Conservation (phyloP, 495 filamentous ascomycete species). For the Penicillium turbatum region DNA sequence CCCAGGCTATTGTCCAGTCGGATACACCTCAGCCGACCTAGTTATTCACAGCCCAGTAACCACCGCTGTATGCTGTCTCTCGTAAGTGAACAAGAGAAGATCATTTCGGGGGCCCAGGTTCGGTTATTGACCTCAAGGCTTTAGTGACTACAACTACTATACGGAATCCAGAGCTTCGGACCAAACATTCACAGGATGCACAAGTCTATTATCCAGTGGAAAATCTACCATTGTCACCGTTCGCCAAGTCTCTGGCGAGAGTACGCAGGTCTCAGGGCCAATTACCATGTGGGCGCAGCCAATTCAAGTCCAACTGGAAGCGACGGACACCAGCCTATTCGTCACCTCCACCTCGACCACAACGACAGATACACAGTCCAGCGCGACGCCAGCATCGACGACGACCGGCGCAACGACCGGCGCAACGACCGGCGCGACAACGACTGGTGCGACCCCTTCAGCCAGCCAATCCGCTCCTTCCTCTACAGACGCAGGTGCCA, state of each 20-base stretch:
- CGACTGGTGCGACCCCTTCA: no score
- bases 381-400: not conserved
- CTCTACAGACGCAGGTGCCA: not conserved
- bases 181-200: not conserved
- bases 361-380: not conserved
- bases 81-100: conserved; percentile 1
- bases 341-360: not conserved
- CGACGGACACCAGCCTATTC: conserved; percentile 9
- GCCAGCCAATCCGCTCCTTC: not conserved
- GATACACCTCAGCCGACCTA: conserved; percentile 19
- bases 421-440: no score
- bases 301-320: conserved; percentile 12
- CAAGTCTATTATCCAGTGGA: conserved; percentile 1
- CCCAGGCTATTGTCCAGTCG: conserved; percentile 18
- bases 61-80: conserved; percentile 19
- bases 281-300: conserved; percentile 29
- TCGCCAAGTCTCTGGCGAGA: not conserved
- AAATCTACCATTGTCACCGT: conserved; percentile 10
- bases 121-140: not conserved
- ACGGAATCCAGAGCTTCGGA: not conserved
- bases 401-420: not conserved
- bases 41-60: conserved; percentile 5
- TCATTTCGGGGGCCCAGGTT: not conserved
- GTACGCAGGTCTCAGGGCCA: conserved; percentile 13
- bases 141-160: not conserved